A percentile compares a stretch with the other conserved stretches of the same genome.
These are phyloP conservation scores for Ilex paraguariensis DNA, from an alignment of 305 asterid species.

Conservation along the genomic window DNA sequence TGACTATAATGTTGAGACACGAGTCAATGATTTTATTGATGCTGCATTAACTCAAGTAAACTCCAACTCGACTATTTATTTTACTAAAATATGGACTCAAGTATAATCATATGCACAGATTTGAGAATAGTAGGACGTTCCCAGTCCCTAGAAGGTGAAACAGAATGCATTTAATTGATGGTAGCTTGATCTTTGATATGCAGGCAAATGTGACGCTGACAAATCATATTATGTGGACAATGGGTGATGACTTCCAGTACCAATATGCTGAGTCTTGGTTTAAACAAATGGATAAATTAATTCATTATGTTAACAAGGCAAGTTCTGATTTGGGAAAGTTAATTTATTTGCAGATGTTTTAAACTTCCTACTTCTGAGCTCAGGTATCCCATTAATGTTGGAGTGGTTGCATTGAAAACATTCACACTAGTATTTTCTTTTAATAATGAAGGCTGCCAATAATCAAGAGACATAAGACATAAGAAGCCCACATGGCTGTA, in stretches of 20 bases:
- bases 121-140: neutral
- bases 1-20: constrained; percentile 53
- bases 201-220: constrained; percentile 80
- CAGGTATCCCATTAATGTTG: no score
- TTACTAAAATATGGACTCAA: neutral
- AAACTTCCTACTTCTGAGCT: no score
- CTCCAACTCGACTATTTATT: neutral
- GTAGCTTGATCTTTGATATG: constrained; percentile 10
- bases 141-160: neutral
- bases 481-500: no score
- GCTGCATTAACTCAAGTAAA: constrained; percentile 71
- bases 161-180: neutral
- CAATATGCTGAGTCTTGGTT: constrained; percentile 87
- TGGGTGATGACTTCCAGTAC: constrained; percentile 86
- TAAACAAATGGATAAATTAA: constrained; percentile 87
- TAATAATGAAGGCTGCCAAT: no score
- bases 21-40: constrained; percentile 62
- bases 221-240: constrained; percentile 91
- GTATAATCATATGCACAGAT: no score
- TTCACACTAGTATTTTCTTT: no score
- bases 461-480: no score
- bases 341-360: no score
- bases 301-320: constrained; percentile 84
- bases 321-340: no score
- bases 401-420: no score